These are phyloP conservation scores for Cystofilobasidium macerans DNA, from an alignment of 768 basidiomycete genomes.

Conservation along the genomic window DNA sequence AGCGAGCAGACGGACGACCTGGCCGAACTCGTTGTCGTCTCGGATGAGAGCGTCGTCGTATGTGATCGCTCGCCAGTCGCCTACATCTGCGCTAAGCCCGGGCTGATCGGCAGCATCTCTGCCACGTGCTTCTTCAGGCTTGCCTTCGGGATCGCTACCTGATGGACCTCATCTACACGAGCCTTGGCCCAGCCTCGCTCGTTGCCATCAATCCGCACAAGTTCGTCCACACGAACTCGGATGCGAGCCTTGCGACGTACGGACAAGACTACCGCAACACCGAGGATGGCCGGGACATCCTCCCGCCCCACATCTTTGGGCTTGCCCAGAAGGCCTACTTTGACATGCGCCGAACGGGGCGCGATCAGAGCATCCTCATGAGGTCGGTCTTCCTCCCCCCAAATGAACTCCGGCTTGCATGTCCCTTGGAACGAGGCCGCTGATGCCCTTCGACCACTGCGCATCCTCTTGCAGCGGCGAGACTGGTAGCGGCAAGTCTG, in stretches of 20 bases:
- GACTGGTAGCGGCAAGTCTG: slow-evolving; percentile 86
- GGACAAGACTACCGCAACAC: slow-evolving; percentile 68
- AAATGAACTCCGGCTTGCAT: too few species aligned
- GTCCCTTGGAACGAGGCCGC: not conserved
- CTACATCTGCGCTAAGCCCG: too few species aligned
- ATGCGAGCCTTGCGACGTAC: slow-evolving; percentile 73
- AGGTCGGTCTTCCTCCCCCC: slow-evolving; percentile 49
- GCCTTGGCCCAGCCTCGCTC: slow-evolving; percentile 47
- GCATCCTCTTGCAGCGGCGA: slow-evolving; percentile 54
- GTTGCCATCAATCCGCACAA: slow-evolving; percentile 91
- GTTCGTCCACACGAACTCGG: slow-evolving; percentile 70
- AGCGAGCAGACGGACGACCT: slow-evolving; percentile 25
- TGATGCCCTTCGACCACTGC: not conserved
- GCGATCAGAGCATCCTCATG: slow-evolving; percentile 82
- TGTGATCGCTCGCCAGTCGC: not conserved
- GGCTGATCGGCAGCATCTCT: too few species aligned
- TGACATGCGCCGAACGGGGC: slow-evolving; percentile 84
- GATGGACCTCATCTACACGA: slow-evolving; percentile 35
- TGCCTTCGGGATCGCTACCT: slow-evolving; percentile 39
- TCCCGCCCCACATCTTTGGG: slow-evolving; percentile 76
- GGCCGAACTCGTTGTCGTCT: slow-evolving; percentile 10
- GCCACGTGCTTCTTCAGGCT: slow-evolving; percentile 26
- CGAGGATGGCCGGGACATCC: slow-evolving; percentile 50
- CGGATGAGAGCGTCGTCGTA: slow-evolving; percentile 21
- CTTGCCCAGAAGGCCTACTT: slow-evolving; percentile 85